Evolutionary conservation across 352 stramenopile species (phyloP).

Genomic region (Phytophthora aleatoria): DNA sequence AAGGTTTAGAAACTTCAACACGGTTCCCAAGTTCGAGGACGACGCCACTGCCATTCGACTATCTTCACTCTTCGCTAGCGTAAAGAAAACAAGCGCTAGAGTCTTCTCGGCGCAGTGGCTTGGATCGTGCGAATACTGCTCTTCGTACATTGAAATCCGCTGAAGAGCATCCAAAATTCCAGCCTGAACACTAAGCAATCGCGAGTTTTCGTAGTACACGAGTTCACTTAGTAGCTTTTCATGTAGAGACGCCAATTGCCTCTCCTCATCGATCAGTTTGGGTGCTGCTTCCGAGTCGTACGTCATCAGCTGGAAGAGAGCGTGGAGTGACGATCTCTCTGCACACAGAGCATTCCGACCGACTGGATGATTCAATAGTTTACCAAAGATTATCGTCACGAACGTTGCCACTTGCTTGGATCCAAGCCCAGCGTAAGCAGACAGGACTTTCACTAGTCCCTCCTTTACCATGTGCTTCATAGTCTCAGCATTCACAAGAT

Average conservation of each 20-base stretch:
- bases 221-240: conserved; percentile 57
- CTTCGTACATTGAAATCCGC: conserved; percentile 27
- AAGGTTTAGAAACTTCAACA: conserved; percentile 41
- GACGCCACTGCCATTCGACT: conserved; percentile 52
- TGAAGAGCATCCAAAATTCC: conserved; percentile 59
- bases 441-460: conserved; percentile 71
- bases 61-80: conserved; percentile 49
- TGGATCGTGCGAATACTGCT: neutral
- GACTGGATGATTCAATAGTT: conserved; percentile 51
- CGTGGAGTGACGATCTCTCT: conserved; percentile 48
- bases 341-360: conserved; percentile 51
- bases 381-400: conserved; percentile 61
- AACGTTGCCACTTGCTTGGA: conserved; percentile 36
- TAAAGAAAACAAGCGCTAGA: conserved; percentile 60
- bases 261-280: conserved; percentile 3
- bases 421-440: conserved; percentile 44
- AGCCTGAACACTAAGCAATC: conserved; percentile 53
- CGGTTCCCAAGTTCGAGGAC: conserved; percentile 36
- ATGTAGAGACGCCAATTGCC: conserved; percentile 26
- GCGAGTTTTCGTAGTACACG: conserved; percentile 59
- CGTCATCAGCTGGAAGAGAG: conserved; percentile 60
- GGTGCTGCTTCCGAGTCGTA: conserved; percentile 1
- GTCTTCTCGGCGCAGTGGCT: conserved; percentile 27
- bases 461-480: conserved; percentile 69
- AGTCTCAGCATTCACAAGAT: conserved; percentile 65